Evolutionary conservation across 2,329 filamentous ascomycete genomes (phyloP).

Genomic region (Colletotrichum sublineola): DNA sequence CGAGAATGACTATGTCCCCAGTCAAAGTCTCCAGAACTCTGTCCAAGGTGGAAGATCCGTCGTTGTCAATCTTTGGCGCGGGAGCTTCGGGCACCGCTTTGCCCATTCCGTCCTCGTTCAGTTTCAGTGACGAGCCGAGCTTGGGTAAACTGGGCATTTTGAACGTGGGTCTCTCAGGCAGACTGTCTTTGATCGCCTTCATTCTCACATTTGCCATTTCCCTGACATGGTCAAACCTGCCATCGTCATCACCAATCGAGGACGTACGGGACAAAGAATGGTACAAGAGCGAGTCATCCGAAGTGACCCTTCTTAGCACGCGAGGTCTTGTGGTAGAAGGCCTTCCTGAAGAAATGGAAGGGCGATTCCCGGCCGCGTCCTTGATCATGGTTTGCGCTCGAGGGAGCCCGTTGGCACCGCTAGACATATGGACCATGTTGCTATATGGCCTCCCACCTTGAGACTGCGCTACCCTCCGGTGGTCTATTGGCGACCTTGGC

Average conservation of each 20-base stretch:
- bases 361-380: neutral
- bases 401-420: conserved; percentile 8
- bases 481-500: conserved; percentile 10
- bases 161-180: conserved; percentile 83
- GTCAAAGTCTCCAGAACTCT: conserved; percentile 75
- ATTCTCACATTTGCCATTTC: conserved; percentile 90
- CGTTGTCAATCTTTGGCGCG: conserved; percentile 38
- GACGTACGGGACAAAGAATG: conserved; percentile 83
- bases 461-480: neutral
- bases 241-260: conserved; percentile 82
- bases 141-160: conserved; percentile 75
- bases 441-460: conserved; percentile 27
- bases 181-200: conserved; percentile 91
- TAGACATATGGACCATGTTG: conserved; percentile 24
- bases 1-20: conserved; percentile 89
- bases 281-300: conserved; percentile 84
- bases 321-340: conserved; percentile 27
- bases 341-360: conserved; percentile 27
- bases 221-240: conserved; percentile 82
- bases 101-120: conserved; percentile 38
- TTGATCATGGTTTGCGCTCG: conserved; percentile 19
- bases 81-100: conserved; percentile 45
- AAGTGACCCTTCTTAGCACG: conserved; percentile 71
- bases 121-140: conserved; percentile 56
- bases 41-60: conserved; percentile 58